Conservation (phyloP, 345 rosid species). For the Capsella bursapastoris region DNA sequence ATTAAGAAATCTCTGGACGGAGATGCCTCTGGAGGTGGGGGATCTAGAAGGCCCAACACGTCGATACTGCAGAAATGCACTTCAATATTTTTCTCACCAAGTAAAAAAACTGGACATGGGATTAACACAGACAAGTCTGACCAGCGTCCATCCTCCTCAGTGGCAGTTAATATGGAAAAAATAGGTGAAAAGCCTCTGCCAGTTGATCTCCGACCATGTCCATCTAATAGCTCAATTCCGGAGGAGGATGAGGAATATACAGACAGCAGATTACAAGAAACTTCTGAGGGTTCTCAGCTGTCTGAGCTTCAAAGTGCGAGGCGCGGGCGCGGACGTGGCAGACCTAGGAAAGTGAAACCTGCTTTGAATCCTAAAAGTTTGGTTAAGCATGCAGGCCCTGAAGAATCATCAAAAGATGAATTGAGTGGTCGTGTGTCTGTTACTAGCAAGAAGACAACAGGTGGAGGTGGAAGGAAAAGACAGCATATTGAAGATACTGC, state of each 20-base stretch:
- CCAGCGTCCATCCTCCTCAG: conserved; percentile 39
- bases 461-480: conserved; percentile 59
- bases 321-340: conserved; percentile 53
- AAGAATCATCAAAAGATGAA: conserved; percentile 48
- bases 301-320: conserved; percentile 57
- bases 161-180: conserved; percentile 36
- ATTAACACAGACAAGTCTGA: conserved; percentile 41
- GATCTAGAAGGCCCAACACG: conserved; percentile 50
- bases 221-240: conserved; percentile 42
- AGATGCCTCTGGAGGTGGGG: conserved; percentile 47
- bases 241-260: conserved; percentile 49
- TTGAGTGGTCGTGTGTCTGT: conserved; percentile 46
- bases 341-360: conserved; percentile 54
- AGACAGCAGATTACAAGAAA: conserved; percentile 56
- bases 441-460: conserved; percentile 46
- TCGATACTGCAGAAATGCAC: conserved; percentile 74
- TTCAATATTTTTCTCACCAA: conserved; percentile 69
- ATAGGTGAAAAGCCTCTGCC: conserved; percentile 43
- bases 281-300: conserved; percentile 65
- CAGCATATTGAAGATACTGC: conserved; percentile 62
- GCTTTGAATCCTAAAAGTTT: conserved; percentile 53
- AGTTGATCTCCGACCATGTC: conserved; percentile 39
- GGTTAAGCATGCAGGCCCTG: conserved; percentile 53
- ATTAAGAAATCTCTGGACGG: conserved; percentile 47
- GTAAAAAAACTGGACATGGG: conserved; percentile 51